phyloP scores from a whole-genome alignment of 2,329 filamentous ascomycete genomes.

The Fusarium xyrophilum region DNA sequence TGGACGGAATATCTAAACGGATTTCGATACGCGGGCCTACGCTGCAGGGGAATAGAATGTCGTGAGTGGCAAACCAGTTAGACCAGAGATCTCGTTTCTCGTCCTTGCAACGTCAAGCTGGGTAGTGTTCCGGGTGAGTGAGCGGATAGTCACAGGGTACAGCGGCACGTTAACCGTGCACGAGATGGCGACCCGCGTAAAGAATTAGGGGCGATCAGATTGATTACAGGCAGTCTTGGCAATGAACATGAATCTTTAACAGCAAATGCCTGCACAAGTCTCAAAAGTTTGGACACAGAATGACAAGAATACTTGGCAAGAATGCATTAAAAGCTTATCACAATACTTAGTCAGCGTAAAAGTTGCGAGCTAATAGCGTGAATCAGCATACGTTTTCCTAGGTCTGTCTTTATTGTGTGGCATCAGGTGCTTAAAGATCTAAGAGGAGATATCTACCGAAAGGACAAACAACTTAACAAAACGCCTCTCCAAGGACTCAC shows the following conservation, averaged over 20 bases:
- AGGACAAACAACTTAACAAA: too few species aligned
- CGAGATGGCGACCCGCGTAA: neutral
- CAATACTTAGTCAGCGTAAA: too few species aligned
- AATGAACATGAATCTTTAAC: too few species aligned
- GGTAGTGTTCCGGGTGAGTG: neutral
- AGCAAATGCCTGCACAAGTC: fast-evolving
- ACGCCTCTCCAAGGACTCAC: neutral
- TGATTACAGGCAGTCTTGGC: neutral
- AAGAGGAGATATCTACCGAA: too few species aligned
- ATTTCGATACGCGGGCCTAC: too few species aligned
- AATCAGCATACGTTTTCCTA: too few species aligned
- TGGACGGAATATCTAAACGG: fast-evolving
- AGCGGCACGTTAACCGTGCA: neutral
- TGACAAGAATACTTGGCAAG: too few species aligned
- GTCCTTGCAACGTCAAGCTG: neutral
- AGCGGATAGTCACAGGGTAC: neutral
- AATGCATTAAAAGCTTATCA: too few species aligned
- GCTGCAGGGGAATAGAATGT: neutral
- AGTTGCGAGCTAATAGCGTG: too few species aligned
- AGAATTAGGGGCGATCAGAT: neutral
- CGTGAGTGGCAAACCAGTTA: too few species aligned
- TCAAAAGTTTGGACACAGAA: fast-evolving
- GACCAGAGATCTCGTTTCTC: neutral
- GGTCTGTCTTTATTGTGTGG: too few species aligned
- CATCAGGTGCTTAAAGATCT: too few species aligned